A percentile compares a stretch with the other conserved stretches of the same genome.
Conservation (phyloP, 495 filamentous ascomycete species). For the Neurospora sublineolata region DNA sequence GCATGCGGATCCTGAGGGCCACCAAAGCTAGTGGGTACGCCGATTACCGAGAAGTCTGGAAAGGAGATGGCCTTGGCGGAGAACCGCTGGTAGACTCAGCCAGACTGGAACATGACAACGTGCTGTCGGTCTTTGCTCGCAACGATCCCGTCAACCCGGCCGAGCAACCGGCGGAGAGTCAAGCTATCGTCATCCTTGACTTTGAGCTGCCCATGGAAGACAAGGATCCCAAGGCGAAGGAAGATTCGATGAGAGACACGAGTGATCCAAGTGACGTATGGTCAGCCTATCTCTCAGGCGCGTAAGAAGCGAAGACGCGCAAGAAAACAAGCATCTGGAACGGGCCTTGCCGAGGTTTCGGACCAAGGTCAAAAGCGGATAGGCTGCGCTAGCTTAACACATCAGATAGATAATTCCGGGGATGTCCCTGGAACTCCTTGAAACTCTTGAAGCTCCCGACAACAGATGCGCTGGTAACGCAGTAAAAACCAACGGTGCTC, state of each 20-base stretch:
- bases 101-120: constrained; percentile 22
- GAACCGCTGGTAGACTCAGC: constrained; percentile 30
- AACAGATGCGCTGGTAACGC: neutral
- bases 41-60: constrained; percentile 25
- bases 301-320: neutral
- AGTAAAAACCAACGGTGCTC: neutral
- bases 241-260: neutral
- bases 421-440: neutral
- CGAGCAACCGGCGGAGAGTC: constrained; percentile 3
- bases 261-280: neutral
- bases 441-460: neutral
- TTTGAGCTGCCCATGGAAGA: constrained; percentile 16
- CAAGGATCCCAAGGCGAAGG: neutral
- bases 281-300: neutral
- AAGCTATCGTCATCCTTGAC: constrained; percentile 25
- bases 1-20: constrained; percentile 22
- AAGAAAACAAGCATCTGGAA: neutral
- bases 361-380: neutral
- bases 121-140: constrained; percentile 27
- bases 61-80: constrained; percentile 16
- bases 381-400: neutral
- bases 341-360: neutral
- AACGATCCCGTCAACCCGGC: constrained; percentile 1
- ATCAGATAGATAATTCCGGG: neutral
- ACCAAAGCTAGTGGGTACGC: constrained; percentile 15